A percentile compares a stretch with the other conserved stretches of the same genome.
phyloP scores from a whole-genome alignment of 2,329 filamentous ascomycete species.

The Hypocreales sp. region DNA sequence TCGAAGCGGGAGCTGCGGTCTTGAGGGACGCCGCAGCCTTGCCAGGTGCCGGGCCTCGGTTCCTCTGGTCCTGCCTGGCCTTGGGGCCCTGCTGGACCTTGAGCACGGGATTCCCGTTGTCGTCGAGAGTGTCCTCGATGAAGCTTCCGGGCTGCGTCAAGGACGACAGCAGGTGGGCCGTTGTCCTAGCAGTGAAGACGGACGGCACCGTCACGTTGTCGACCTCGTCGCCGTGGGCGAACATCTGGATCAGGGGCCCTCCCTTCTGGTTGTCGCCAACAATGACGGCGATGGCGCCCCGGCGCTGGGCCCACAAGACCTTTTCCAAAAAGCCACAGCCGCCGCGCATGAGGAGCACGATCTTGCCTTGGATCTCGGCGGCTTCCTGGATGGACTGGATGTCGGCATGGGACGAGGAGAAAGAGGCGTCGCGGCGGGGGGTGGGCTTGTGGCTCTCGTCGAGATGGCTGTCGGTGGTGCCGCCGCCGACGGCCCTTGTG shows the following conservation, averaged over 20 bases:
- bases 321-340: slow-evolving; percentile 96
- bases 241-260: slow-evolving; percentile 89
- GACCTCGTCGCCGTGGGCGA: slow-evolving; percentile 78
- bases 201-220: slow-evolving; percentile 91
- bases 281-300: slow-evolving; percentile 78
- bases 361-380: slow-evolving; percentile 84
- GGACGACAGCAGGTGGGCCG: slow-evolving; percentile 80
- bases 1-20: slow-evolving; percentile 6
- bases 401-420: slow-evolving; percentile 53
- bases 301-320: slow-evolving; percentile 87
- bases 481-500: slow-evolving; percentile 31
- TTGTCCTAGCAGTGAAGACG: slow-evolving; percentile 88
- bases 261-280: slow-evolving; percentile 88
- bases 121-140: slow-evolving; percentile 42
- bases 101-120: slow-evolving; percentile 40
- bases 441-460: slow-evolving; percentile 23
- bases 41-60: slow-evolving; percentile 15
- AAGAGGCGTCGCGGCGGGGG: slow-evolving; percentile 18
- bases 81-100: slow-evolving; percentile 35
- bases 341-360: slow-evolving; percentile 80
- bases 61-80: slow-evolving; percentile 16
- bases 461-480: slow-evolving; percentile 78
- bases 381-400: slow-evolving; percentile 85
- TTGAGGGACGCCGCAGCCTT: slow-evolving; percentile 8
- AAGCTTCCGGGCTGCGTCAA: slow-evolving; percentile 59